Percentiles rank a stretch among this genome's conserved stretches.
phyloP scores from a whole-genome alignment of 2,329 filamentous ascomycete species.

The Neophaeococcomyces mojaviensis region DNA sequence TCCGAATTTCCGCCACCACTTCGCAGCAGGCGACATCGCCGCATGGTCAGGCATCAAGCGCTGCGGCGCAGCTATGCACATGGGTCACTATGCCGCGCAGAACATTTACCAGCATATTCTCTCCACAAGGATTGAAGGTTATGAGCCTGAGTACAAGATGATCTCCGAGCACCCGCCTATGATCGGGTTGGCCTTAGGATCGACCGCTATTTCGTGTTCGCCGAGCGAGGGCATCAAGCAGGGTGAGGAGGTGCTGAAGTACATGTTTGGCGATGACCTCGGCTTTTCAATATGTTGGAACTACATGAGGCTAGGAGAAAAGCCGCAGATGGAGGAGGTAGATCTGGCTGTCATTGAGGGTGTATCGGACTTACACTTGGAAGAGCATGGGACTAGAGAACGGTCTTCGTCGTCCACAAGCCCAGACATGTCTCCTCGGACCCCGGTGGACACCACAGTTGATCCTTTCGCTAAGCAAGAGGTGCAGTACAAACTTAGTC shows the following conservation, averaged over 20 bases:
- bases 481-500: no score
- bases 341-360: no score
- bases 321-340: no score
- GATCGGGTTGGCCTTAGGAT: slow-evolving; percentile 66
- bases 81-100: slow-evolving; percentile 57
- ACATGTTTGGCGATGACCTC: slow-evolving; percentile 62
- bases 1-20: slow-evolving; percentile 52
- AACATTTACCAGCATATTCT: slow-evolving; percentile 62
- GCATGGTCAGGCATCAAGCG: slow-evolving; percentile 74
- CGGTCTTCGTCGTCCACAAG: no score
- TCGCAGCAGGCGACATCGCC: slow-evolving; percentile 62
- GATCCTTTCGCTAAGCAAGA: no score
- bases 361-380: no score
- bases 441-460: no score
- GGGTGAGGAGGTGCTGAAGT: slow-evolving; percentile 56
- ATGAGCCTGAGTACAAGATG: slow-evolving; percentile 41
- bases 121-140: slow-evolving; percentile 25
- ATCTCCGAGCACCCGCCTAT: slow-evolving; percentile 53
- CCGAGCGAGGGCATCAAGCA: slow-evolving; percentile 49
- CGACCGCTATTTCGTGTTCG: slow-evolving; percentile 58
- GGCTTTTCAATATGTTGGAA: slow-evolving; percentile 48
- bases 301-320: slow-evolving; percentile 8
- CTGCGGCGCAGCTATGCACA: slow-evolving; percentile 67
- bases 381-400: no score
- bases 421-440: no score